Evolutionary conservation across 2,329 filamentous ascomycete genomes (phyloP).

Genomic region (Scolecobasidium constrictum): DNA sequence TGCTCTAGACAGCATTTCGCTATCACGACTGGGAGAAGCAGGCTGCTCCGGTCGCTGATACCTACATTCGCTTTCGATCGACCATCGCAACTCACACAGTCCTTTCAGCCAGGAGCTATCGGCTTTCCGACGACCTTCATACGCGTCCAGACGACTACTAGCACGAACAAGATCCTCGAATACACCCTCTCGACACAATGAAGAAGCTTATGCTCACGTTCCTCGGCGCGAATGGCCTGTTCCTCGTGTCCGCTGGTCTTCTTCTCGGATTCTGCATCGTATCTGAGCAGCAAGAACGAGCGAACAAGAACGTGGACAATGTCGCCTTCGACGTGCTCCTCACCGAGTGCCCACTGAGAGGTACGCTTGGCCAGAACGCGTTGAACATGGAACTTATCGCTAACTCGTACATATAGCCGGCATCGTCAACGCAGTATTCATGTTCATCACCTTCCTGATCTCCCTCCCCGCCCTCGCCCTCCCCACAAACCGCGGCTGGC

Average conservation of each 20-base stretch:
- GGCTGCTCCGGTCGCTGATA: background rate
- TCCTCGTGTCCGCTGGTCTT: conserved; percentile 39
- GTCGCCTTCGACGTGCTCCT: conserved; percentile 43
- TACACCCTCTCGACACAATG: conserved; percentile 22
- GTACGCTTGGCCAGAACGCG: conserved; percentile 14
- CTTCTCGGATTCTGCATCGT: conserved; percentile 43
- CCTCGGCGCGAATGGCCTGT: conserved; percentile 39
- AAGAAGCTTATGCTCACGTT: conserved; percentile 44
- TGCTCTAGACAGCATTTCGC: background rate
- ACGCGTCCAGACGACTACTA: too few species aligned
- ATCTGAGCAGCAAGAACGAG: conserved; percentile 31
- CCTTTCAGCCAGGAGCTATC: background rate
- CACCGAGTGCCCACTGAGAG: conserved; percentile 40
- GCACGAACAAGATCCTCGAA: too few species aligned
- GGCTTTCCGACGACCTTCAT: too few species aligned
- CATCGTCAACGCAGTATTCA: conserved; percentile 60
- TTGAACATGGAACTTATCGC: background rate
- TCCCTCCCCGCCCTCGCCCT: conserved; percentile 63
- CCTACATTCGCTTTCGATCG: background rate
- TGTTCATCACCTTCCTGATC: conserved; percentile 58
- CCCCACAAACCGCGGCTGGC: conserved; percentile 53
- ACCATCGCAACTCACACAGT: background rate
- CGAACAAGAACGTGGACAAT: conserved; percentile 33
- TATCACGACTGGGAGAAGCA: background rate
- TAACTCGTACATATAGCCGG: conserved; percentile 51